Percentiles rank a stretch among this genome's conserved stretches.
Conservation (phyloP, 2,329 filamentous ascomycete genomes). For the Arthrobotrys musiformis region DNA sequence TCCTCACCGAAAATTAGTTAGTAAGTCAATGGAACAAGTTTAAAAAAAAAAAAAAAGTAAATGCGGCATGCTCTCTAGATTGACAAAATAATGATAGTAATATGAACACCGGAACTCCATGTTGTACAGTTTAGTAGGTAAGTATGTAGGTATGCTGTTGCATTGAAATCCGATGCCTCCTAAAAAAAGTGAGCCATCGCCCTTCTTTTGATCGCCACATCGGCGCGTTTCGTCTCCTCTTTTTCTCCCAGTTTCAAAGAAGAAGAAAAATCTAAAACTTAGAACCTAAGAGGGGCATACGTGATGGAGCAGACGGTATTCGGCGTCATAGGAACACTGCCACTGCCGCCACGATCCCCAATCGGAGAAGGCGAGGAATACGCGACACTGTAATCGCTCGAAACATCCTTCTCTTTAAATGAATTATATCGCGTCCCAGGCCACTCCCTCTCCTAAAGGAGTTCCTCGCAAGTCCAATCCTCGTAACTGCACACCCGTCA, state of each 20-base stretch:
- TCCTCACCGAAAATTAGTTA: background rate
- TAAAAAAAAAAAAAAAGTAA: background rate
- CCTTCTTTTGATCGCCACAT: background rate
- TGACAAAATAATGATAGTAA: background rate
- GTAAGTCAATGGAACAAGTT: too few species aligned
- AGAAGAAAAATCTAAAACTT: background rate
- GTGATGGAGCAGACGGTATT: background rate
- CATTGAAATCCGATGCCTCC: background rate
- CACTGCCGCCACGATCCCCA: background rate
- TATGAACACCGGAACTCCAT: slow-evolving; percentile 19
- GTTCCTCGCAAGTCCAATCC: slow-evolving; percentile 98
- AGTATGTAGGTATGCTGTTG: too few species aligned
- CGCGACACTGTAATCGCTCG: background rate
- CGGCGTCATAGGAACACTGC: background rate
- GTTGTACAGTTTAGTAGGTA: slow-evolving; percentile 30
- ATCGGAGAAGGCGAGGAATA: background rate
- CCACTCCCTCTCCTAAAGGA: slow-evolving; percentile 63
- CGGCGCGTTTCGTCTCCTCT: background rate
- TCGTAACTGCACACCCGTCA: slow-evolving; percentile 77
- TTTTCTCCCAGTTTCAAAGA: background rate
- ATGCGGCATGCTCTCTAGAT: background rate
- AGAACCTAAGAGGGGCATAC: background rate
- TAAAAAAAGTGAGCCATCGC: background rate
- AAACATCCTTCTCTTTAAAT: too few species aligned
- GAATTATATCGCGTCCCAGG: slow-evolving; percentile 1